phyloP scores from a whole-genome alignment of 495 filamentous ascomycete species.

The Geoglossum glabrum region DNA sequence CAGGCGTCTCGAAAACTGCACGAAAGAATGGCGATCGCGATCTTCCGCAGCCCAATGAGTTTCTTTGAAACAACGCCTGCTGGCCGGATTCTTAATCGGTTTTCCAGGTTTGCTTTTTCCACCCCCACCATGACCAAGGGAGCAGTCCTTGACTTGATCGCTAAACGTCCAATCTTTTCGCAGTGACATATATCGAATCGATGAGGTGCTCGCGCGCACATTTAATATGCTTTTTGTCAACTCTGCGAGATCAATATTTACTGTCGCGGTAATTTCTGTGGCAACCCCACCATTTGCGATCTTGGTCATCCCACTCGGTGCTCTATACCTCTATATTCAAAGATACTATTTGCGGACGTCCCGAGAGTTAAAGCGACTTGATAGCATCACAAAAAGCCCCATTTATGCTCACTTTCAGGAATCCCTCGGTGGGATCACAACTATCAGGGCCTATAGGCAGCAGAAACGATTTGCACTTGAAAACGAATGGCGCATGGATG shows the following conservation, averaged over 20 bases:
- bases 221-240: constrained; percentile 41
- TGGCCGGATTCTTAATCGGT: constrained; percentile 87
- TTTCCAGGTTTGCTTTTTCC: constrained; percentile 48
- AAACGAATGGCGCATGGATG: constrained; percentile 96
- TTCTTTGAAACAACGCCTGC: constrained; percentile 99
- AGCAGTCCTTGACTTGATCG: not conserved
- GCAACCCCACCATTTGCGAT: constrained; percentile 65
- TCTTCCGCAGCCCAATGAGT: constrained; percentile 95
- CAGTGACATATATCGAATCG: constrained; percentile 87
- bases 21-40: constrained; percentile 93
- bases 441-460: constrained; percentile 92
- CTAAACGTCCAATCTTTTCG: not conserved
- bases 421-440: constrained; percentile 81
- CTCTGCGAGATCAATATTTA: constrained; percentile 48
- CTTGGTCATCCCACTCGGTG: constrained; percentile 60
- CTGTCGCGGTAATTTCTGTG: constrained; percentile 62
- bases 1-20: constrained; percentile 87
- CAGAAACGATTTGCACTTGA: constrained; percentile 71
- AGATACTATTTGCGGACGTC: constrained; percentile 94
- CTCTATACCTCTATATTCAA: constrained; percentile 81
- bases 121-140: not conserved
- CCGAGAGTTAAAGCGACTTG: constrained; percentile 84
- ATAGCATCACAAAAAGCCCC: constrained; percentile 85
- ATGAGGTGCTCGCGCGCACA: constrained; percentile 73
- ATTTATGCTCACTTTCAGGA: constrained; percentile 99